Evolutionary conservation across 83 land plant genomes (phyloP), one percentile per base, ranked within the genome.

Genomic region (Larix sibirica): DNA sequence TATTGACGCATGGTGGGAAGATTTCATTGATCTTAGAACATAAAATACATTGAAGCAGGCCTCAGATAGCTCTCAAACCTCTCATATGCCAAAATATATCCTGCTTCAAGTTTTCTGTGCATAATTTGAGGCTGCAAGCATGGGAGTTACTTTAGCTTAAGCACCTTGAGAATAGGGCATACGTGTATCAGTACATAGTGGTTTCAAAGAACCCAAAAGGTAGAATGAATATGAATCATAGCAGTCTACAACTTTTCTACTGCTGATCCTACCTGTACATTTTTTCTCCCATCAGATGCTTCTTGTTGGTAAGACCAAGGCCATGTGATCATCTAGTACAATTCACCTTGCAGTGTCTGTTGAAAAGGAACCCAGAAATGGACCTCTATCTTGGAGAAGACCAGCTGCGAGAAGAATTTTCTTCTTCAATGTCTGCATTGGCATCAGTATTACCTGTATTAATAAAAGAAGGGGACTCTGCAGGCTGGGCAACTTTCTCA

Each of bases 371-470:
- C 33, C 33, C 79, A 20, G 21, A 31, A 18, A 61, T 21, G 58
- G 4, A 24, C 3, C 4, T 33, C 36, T 61, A 79, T 31, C 80
- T 59, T 6, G 80, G 58, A 79, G 80, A 79, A 31, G 80, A 79
- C 62, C 65, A 79, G 80, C 80, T 61, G 65, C 28, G 63, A 60
- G 80, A 79, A 61, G 80, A 79, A 79, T 61, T 26, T 16, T 79
- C 80, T 79, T 79, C 80, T 79, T 79, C 80, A 28, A 60, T 79
- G 65, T 79, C 63, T 33, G 23, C 80, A 24, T 79, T 79, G 66
- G 79, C 60, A 50, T 76, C 79, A 47, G 20, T 33, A 61, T 13
- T 61, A 79, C 24, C 80, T 4, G 38, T 78, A 58, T 26, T 78
- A 60, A 23, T 2, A 61, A 47, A 18, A 7, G 44, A 36, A 79